Conservation (phyloP, 2,329 filamentous ascomycete genomes). For the Cladobotryum mycophilum region DNA sequence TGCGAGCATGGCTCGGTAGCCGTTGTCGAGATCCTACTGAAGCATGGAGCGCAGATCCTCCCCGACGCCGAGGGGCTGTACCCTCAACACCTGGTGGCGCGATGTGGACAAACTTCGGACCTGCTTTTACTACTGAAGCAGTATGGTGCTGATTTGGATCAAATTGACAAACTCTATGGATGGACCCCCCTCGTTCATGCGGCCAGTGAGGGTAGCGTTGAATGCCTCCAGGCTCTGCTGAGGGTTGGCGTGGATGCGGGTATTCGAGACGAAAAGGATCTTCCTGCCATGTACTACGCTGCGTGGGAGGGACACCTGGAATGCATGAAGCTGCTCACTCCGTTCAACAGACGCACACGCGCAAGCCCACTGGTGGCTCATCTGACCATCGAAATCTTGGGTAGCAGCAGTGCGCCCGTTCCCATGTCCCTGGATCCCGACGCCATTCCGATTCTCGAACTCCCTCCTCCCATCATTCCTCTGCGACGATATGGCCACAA, state of each 20-base stretch:
- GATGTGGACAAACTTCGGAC: constrained; percentile 75
- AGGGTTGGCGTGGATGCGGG: constrained; percentile 71
- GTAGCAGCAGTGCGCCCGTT: constrained; percentile 44
- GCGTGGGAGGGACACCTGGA: constrained; percentile 95
- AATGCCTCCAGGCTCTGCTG: constrained; percentile 75
- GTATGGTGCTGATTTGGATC: constrained; percentile 84
- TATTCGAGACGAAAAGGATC: constrained; percentile 82
- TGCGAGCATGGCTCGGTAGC: constrained; percentile 86
- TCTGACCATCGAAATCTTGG: constrained; percentile 37
- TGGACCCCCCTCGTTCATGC: constrained; percentile 97
- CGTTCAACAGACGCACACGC: constrained; percentile 41
- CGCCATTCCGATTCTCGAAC: constrained; percentile 82
- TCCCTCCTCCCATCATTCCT: constrained; percentile 94
- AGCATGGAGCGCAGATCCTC: constrained; percentile 73
- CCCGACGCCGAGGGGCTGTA: constrained; percentile 93
- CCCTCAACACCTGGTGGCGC: constrained; percentile 92
- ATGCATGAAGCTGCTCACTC: constrained; percentile 82
- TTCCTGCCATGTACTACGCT: constrained; percentile 96
- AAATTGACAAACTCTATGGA: constrained; percentile 90
- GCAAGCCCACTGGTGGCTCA: constrained; percentile 41
- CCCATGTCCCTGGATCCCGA: constrained; percentile 71
- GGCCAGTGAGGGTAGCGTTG: constrained; percentile 90
- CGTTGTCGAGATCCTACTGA: constrained; percentile 78
- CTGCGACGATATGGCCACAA: constrained; percentile 94
- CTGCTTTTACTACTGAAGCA: constrained; percentile 74